Conservation (phyloP, 192 early-diverging fungal species). For the Coemansia sp. region DNA sequence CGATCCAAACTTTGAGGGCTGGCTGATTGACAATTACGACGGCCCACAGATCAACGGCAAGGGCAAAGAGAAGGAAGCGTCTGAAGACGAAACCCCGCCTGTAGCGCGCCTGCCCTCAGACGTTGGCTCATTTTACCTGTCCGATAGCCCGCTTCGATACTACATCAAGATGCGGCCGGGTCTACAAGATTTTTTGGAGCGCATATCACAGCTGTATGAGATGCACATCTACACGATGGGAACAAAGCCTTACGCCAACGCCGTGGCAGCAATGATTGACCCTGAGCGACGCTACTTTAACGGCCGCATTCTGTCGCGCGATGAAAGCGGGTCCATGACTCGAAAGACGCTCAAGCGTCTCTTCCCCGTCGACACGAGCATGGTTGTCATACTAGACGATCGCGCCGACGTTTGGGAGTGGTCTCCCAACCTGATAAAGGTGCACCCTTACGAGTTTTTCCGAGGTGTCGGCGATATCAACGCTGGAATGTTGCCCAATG, state of each 20-base stretch:
- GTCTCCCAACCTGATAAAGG: constrained; percentile 87
- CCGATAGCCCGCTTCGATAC: constrained; percentile 67
- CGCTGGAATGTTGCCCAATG: constrained; percentile 56
- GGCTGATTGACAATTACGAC: constrained; percentile 51
- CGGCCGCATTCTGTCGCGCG: constrained; percentile 88
- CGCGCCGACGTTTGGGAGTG: constrained; percentile 93
- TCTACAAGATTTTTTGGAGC: constrained; percentile 75
- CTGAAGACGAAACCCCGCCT: background rate
- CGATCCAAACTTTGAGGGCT: constrained; percentile 32
- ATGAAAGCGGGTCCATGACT: constrained; percentile 86
- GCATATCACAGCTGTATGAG: constrained; percentile 76
- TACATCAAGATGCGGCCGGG: constrained; percentile 91
- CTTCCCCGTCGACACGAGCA: constrained; percentile 92
- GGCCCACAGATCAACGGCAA: constrained; percentile 16
- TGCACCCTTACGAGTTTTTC: constrained; percentile 94
- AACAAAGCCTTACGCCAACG: constrained; percentile 87
- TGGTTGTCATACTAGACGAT: constrained; percentile 98
- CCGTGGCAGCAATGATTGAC: constrained; percentile 86
- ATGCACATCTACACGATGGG: constrained; percentile 99
- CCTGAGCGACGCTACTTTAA: constrained; percentile 77
- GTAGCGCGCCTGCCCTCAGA: constrained; percentile 56
- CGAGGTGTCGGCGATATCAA: constrained; percentile 96
- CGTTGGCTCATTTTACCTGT: constrained; percentile 75
- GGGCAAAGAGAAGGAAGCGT: background rate
- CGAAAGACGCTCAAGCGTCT: constrained; percentile 82